Percentiles rank a stretch among this genome's conserved stretches.
Conservation (phyloP, 306 rosid species). For the Senna tora region DNA sequence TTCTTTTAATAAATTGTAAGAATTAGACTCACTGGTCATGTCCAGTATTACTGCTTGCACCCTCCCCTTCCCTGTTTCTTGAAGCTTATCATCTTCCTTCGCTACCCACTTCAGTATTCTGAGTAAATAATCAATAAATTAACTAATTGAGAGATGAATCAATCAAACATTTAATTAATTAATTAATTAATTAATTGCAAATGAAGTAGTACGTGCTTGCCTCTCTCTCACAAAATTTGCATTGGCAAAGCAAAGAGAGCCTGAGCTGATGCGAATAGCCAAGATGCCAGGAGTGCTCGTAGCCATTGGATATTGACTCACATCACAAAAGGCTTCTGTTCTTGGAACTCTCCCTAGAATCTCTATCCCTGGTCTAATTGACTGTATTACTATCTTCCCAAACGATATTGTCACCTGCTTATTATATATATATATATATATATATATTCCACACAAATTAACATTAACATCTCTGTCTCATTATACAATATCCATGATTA, state of each 20-base stretch:
- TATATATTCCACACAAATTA: too few relatives aligned
- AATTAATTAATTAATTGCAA: too few relatives aligned
- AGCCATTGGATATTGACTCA: slow-evolving; percentile 80
- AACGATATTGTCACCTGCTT: slow-evolving; percentile 73
- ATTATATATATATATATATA: not conserved
- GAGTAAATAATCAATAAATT: slow-evolving; percentile 1
- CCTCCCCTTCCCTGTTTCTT: slow-evolving; percentile 45
- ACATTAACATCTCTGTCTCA: slow-evolving; percentile 22
- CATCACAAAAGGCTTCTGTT: slow-evolving; percentile 70
- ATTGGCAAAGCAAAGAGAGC: slow-evolving; percentile 80
- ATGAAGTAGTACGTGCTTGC: slow-evolving; percentile 45
- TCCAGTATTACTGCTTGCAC: slow-evolving; percentile 64
- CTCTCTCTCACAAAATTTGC: slow-evolving; percentile 83
- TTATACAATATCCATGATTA: not conserved
- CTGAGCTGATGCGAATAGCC: slow-evolving; percentile 66
- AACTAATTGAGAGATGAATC: too few relatives aligned
- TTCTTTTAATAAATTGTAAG: not conserved
- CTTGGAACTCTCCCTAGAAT: slow-evolving; percentile 73
- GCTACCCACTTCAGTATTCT: slow-evolving; percentile 67
- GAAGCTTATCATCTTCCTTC: slow-evolving; percentile 52
- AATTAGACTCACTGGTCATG: slow-evolving; percentile 70
- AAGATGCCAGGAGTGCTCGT: slow-evolving; percentile 60
- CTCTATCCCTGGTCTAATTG: slow-evolving; percentile 76
- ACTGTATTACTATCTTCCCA: slow-evolving; percentile 68
- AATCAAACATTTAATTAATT: slow-evolving; percentile 15